A percentile compares a stretch with the other conserved stretches of the same genome.
phyloP scores from a whole-genome alignment of 2,329 filamentous ascomycete genomes.

The Botrytis fabae region DNA sequence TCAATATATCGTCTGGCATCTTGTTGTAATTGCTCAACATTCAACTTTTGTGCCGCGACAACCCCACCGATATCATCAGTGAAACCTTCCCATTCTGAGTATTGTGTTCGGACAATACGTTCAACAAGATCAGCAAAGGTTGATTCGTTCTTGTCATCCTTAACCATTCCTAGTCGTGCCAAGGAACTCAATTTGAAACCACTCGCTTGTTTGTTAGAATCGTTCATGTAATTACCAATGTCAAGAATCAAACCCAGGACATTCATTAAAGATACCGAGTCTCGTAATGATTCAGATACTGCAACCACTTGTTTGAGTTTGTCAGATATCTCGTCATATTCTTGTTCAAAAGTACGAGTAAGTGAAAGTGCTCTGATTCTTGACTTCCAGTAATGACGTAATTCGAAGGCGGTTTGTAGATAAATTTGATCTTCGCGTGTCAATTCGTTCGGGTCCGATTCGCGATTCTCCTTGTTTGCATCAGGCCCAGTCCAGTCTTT shows the following conservation, averaged over 20 bases:
- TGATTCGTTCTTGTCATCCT: conserved; percentile 98
- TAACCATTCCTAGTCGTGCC: conserved; percentile 91
- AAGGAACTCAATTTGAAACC: conserved; percentile 98
- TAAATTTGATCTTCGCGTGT: conserved; percentile 96
- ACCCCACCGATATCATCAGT: conserved; percentile 81
- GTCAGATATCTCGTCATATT: conserved; percentile 87
- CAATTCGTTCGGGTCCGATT: conserved; percentile 83
- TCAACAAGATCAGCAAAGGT: conserved; percentile 95
- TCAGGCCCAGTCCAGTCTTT: conserved; percentile 94
- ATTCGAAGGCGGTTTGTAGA: conserved; percentile 86
- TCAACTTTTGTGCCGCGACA: conserved; percentile 80
- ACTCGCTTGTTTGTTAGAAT: conserved; percentile 95
- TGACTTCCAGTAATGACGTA: conserved; percentile 98
- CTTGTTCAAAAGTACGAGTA: conserved; percentile 78
- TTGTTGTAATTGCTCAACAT: conserved; percentile 83
- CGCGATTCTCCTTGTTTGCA: conserved; percentile 72
- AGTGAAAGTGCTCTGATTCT: conserved; percentile 88
- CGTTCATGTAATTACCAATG: conserved; percentile 99
- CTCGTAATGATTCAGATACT: conserved; percentile 85
- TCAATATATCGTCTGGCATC: conserved; percentile 93
- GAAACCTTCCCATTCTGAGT: conserved; percentile 92
- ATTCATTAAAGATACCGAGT: conserved; percentile 92
- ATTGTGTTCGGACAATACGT: conserved; percentile 93
- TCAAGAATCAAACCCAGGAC: conserved; percentile 94
- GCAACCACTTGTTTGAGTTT: conserved; percentile 84